phyloP scores from a whole-genome alignment of 768 basidiomycete species.

The Chlorophyllum brunneum region DNA sequence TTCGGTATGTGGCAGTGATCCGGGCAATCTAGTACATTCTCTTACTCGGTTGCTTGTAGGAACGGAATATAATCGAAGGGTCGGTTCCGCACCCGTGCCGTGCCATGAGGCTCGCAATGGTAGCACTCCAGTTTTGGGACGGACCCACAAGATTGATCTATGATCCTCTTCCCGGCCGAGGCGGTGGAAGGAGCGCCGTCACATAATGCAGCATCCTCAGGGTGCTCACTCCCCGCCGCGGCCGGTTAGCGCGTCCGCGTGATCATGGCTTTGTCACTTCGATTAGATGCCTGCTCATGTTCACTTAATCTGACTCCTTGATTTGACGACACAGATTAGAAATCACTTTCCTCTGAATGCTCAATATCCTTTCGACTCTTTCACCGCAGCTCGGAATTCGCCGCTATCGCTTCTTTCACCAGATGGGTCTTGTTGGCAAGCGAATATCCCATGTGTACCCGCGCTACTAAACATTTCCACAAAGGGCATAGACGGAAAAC shows the following conservation, averaged over 20 bases:
- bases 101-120: neutral
- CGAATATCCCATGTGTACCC: neutral
- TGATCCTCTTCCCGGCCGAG: too few relatives aligned
- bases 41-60: neutral
- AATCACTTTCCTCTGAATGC: neutral
- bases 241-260: too few relatives aligned
- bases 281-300: too few relatives aligned
- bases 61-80: neutral
- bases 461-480: neutral
- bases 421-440: neutral
- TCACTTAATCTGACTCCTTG: too few relatives aligned
- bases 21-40: neutral
- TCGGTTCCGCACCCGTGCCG: neutral
- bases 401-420: neutral
- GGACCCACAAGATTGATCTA: too few relatives aligned
- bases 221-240: too few relatives aligned
- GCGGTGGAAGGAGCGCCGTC: too few relatives aligned
- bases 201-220: too few relatives aligned
- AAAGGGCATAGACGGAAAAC: neutral
- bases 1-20: neutral
- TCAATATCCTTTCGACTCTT: too few relatives aligned
- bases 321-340: too few relatives aligned
- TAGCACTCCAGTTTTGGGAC: neutral
- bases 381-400: neutral
- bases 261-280: too few relatives aligned